Percentiles rank a stretch among this genome's conserved stretches.
These are phyloP conservation scores for Clarireedia sp. DNA, from an alignment of 2,329 filamentous ascomycete genomes.

Conservation along the genomic window DNA sequence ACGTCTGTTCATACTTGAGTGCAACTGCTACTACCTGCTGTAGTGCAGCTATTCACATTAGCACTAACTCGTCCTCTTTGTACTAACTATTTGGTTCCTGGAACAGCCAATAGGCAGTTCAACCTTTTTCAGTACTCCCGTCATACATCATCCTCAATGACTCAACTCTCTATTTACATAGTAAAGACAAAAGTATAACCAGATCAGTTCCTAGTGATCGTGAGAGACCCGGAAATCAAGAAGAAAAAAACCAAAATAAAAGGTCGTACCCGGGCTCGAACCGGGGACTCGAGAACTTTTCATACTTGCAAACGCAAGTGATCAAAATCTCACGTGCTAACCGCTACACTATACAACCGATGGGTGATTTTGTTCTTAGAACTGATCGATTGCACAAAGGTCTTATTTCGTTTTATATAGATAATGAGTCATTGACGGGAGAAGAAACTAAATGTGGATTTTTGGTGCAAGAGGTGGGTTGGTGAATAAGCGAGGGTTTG, in stretches of 20 bases:
- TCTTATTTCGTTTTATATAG: background rate
- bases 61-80: too few species aligned
- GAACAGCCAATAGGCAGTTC: too few species aligned
- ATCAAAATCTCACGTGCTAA: constrained; percentile 18
- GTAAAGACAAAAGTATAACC: background rate
- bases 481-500: too few species aligned
- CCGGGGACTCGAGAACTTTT: constrained; percentile 11
- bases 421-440: background rate
- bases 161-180: too few species aligned
- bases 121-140: too few species aligned
- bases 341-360: constrained; percentile 19
- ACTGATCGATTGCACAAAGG: background rate
- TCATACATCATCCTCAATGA: too few species aligned
- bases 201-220: background rate
- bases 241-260: background rate
- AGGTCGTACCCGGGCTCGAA: constrained; percentile 15
- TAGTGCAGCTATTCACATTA: too few species aligned
- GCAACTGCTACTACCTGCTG: too few species aligned
- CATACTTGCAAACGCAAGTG: background rate
- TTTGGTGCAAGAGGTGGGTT: too few species aligned
- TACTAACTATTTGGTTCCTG: too few species aligned
- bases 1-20: too few species aligned
- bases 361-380: background rate
- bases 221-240: background rate
- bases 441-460: too few species aligned